Percentiles rank a stretch among this genome's conserved stretches.
These are phyloP conservation scores for Globisporangium middletonii DNA, from an alignment of 352 stramenopile genomes.

Conservation along the genomic window DNA sequence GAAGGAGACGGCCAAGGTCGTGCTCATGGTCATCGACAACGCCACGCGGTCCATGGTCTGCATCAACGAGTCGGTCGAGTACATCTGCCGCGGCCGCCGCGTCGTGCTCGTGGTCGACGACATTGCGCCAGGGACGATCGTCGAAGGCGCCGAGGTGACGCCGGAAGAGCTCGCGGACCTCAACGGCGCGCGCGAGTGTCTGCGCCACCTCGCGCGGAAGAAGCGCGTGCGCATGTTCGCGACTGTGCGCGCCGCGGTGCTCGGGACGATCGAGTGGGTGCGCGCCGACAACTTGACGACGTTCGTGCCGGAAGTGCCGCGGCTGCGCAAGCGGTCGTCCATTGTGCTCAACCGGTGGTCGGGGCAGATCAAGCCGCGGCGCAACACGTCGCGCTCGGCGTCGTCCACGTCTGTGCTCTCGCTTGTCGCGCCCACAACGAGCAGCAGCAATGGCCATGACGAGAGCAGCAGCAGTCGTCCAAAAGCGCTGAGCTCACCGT, in stretches of 20 bases:
- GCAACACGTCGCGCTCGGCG: constrained; percentile 52
- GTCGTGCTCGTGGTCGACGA: constrained; percentile 82
- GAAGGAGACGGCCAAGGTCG: constrained; percentile 77
- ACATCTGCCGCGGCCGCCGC: constrained; percentile 68
- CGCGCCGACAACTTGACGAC: constrained; percentile 37
- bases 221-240: constrained; percentile 46
- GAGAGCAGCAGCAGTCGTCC: background rate
- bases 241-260: constrained; percentile 35
- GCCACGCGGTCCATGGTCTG: constrained; percentile 75
- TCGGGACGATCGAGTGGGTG: constrained; percentile 45
- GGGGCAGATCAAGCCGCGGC: constrained; percentile 37
- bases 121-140: constrained; percentile 34
- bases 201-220: constrained; percentile 56
- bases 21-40: constrained; percentile 84
- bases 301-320: constrained; percentile 34
- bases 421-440: constrained; percentile 28
- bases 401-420: constrained; percentile 55
- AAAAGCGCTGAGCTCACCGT: background rate
- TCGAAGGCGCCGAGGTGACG: constrained; percentile 51
- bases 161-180: constrained; percentile 70
- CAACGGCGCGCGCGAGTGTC: constrained; percentile 73
- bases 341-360: constrained; percentile 72
- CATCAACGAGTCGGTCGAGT: constrained; percentile 87
- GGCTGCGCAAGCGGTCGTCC: constrained; percentile 69
- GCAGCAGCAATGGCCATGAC: constrained; percentile 6